Conservation (phyloP, 1,139 yeast species). For the Yamadazyma buinensis region DNA sequence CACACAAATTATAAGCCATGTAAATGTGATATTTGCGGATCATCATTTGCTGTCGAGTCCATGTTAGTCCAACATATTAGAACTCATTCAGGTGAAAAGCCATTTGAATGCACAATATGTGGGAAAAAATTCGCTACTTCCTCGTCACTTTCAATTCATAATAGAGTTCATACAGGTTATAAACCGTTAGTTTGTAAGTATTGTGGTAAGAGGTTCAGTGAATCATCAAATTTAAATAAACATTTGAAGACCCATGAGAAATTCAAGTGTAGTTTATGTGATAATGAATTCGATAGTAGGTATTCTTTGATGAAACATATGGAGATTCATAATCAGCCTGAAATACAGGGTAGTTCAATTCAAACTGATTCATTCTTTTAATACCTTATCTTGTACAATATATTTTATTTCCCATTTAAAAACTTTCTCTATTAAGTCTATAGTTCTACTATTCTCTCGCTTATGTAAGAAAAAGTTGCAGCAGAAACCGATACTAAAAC, state of each 20-base stretch:
- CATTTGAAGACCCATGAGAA: constrained; percentile 71
- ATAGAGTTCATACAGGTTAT: constrained; percentile 55
- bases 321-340: no score
- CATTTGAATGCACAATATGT: constrained; percentile 46
- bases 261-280: constrained; percentile 50
- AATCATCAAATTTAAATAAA: constrained; percentile 82
- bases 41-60: constrained; percentile 63
- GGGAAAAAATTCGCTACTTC: constrained; percentile 52
- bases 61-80: constrained; percentile 74
- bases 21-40: constrained; percentile 63
- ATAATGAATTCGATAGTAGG: constrained; percentile 47
- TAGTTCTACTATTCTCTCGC: no score
- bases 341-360: no score
- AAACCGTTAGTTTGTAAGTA: constrained; percentile 78
- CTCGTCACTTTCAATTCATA: constrained; percentile 52
- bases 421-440: no score
- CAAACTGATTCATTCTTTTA: no score
- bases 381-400: no score
- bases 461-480: no score
- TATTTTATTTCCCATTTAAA: no score
- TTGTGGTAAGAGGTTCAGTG: constrained; percentile 84
- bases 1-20: constrained; percentile 85
- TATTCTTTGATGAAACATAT: constrained; percentile 40
- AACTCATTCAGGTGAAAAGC: constrained; percentile 82
- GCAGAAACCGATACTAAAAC: no score